Evolutionary conservation across 2,329 filamentous ascomycete species (phyloP), one percentile per base, ranked within the genome.

Genomic region (Fusarium sp.): DNA sequence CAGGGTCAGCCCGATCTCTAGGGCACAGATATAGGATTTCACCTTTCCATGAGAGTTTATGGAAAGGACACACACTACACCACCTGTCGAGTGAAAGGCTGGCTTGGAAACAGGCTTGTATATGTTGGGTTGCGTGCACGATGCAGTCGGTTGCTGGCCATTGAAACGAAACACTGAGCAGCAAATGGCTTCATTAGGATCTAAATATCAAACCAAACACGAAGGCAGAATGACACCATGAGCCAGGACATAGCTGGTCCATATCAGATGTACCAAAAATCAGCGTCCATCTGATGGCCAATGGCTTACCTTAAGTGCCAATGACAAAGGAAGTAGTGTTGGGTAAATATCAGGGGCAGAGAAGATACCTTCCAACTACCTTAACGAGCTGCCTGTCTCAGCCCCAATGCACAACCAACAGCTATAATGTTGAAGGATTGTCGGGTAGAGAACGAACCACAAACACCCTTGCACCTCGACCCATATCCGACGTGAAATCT

Each of bases 341-440:
- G 47, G 49, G 38, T 22, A 54, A 63, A 31, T 39, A 24, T 52
- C 52, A 65, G 71, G 63, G 64, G 64, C 68, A 71, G 58, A 31
- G 39, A 42, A 66, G 57, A 63, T 56, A 33, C 38, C 24, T 31
- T 41, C 24, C 57, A 56, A 42, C 48, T 36, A 24, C 31, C 48
- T 35, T 24, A 49, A 61, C 44, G 57, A 48, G 54, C 44, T 75
- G 66, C 63, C 60, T 80, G 79, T 81, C 80, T 81, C 79, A 81
- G 77, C 77, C 75, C 66, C 70, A 78, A 80, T 80, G 79, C 75
- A 78, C 74, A 76, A 65, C 80, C 80, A 80, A 81, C 77, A 71
- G 75, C 74, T 57, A 28, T 42, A 55, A 60, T 71, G 33, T 17
- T 36, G 66, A 71, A 68, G 65, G 74, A 78, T 78, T 78, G 69